A percentile compares a stretch with the other conserved stretches of the same genome.
Evolutionary conservation across 352 stramenopile species (phyloP).

Genomic region (Stephanocyclus meneghinianus): DNA sequence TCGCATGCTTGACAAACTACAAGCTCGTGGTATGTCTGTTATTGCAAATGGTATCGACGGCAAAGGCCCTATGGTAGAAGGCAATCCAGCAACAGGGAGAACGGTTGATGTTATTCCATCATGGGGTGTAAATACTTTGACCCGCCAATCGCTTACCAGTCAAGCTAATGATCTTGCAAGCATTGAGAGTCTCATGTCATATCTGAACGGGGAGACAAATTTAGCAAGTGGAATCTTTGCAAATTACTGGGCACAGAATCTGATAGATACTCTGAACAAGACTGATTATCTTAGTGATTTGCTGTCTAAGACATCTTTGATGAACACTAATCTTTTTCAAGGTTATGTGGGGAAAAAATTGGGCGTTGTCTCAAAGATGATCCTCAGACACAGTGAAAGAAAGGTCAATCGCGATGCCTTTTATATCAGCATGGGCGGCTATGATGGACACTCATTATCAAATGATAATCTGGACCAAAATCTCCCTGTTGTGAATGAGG

Average conservation of each 20-base stretch:
- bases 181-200: slow-evolving; percentile 26
- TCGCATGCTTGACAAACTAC: slow-evolving; percentile 47
- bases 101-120: slow-evolving; percentile 44
- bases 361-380: slow-evolving; percentile 35
- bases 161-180: slow-evolving; percentile 13
- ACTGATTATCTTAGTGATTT: slow-evolving; percentile 33
- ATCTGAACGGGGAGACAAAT: slow-evolving; percentile 29
- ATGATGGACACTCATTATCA: slow-evolving; percentile 27
- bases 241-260: slow-evolving; percentile 51
- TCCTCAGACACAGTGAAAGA: slow-evolving; percentile 23
- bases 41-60: slow-evolving; percentile 31
- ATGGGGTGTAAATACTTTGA: slow-evolving; percentile 27
- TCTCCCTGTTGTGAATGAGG: slow-evolving; percentile 40
- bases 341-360: slow-evolving; percentile 23
- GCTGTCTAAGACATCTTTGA: slow-evolving; percentile 7
- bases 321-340: slow-evolving; percentile 16
- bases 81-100: slow-evolving; percentile 27
- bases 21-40: slow-evolving; percentile 26
- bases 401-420: slow-evolving; percentile 43
- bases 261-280: slow-evolving; percentile 34
- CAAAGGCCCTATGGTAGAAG: slow-evolving; percentile 32
- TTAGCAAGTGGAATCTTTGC: slow-evolving; percentile 39
- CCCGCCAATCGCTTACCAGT: slow-evolving; percentile 12
- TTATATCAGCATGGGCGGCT: slow-evolving; percentile 15
- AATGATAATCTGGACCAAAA: slow-evolving; percentile 17